Base-by-base conservation (phyloP, 176 grass and related monocot species). In the Coix lacrymajobi region DNA sequence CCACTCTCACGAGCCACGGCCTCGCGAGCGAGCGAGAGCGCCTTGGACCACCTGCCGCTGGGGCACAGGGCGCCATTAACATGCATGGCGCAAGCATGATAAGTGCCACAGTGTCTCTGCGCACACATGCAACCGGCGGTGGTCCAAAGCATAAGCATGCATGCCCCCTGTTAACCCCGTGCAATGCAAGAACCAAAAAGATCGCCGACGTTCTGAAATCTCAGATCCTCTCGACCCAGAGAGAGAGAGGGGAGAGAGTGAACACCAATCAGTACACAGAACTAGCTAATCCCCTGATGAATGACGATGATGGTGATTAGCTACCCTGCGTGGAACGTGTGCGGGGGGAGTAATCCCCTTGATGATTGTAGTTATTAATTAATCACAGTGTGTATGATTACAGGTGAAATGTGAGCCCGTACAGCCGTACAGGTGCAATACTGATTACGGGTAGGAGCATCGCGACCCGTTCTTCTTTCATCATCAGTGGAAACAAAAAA, bases 41-140 rank as follows among this genome's bases (percentile, higher is more conserved):
- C 52, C 1, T 2, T 72, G 87, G 81, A 88, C 81, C 81, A 79
- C 76, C 17, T 5, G 75, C n/a, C n/a, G 11, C 43, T 15, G 43
- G 15, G 0, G 58, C 25, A 62, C 70, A 48, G 41, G 26, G 7
- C 9, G 77, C 43, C 77, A 57, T 72, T 30, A 72, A 72, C 56
- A 28, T 69, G 52, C 62, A 52, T 26, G 54, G 78, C 56, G 73
- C 66, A 54, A 71, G 63, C 20, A 34, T 54, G 63, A 56, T 40
- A 41, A 16, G 30, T 89, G 62, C 15, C 78, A 81, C 34, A 82
- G 65, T 66, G 83, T 19, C 25, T 34, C 78, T 77, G 87, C 83
- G 78, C 78, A 72, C 88, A 70, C 88, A 89, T 78, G 88, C 83
- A 66, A 82, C 71, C 32, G 7, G 25, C n/a, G 9, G 72, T 58